Percentiles rank a stretch among this genome's conserved stretches.
Conservation (phyloP, 352 stramenopile genomes). For the Pythium biforme region DNA sequence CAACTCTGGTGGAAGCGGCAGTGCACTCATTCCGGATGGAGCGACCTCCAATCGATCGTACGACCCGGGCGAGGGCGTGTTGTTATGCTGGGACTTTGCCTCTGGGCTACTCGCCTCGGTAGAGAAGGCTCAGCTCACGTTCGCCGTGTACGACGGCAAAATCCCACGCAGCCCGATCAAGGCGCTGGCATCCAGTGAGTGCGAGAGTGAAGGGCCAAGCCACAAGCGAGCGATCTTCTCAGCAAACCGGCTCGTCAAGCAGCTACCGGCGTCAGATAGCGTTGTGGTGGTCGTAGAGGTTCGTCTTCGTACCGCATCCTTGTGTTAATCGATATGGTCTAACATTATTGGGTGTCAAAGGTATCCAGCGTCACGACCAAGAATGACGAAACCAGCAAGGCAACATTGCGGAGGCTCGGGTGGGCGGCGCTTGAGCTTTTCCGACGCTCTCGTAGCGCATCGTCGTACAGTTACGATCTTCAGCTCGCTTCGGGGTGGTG, state of each 20-base stretch:
- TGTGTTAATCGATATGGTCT: not conserved
- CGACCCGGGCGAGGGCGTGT: conserved; percentile 22
- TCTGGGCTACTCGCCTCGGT: conserved; percentile 7
- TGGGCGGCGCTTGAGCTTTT: conserved; percentile 36
- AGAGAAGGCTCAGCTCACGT: conserved; percentile 27
- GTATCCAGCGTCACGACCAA: conserved; percentile 2
- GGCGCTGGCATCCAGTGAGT: conserved; percentile 22
- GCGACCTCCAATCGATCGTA: conserved; percentile 7
- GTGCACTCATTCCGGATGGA: not conserved
- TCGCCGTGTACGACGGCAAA: conserved; percentile 33
- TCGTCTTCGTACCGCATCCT: not conserved
- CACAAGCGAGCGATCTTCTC: conserved; percentile 28
- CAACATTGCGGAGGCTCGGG: conserved; percentile 17
- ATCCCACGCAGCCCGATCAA: conserved; percentile 30
- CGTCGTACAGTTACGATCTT: not conserved
- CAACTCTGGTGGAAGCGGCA: not conserved
- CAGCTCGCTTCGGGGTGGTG: conserved; percentile 21
- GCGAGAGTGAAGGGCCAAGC: conserved; percentile 27
- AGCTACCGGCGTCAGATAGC: conserved; percentile 14
- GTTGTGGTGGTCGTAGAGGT: conserved; percentile 29
- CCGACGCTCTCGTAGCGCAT: not conserved
- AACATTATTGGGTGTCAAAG: not conserved
- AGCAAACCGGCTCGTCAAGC: conserved; percentile 20
- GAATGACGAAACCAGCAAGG: not conserved
- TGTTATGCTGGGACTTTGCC: conserved; percentile 36